Evolutionary conservation across 345 rosid genomes (phyloP).

Genomic region (Eucalyptus viminalis): DNA sequence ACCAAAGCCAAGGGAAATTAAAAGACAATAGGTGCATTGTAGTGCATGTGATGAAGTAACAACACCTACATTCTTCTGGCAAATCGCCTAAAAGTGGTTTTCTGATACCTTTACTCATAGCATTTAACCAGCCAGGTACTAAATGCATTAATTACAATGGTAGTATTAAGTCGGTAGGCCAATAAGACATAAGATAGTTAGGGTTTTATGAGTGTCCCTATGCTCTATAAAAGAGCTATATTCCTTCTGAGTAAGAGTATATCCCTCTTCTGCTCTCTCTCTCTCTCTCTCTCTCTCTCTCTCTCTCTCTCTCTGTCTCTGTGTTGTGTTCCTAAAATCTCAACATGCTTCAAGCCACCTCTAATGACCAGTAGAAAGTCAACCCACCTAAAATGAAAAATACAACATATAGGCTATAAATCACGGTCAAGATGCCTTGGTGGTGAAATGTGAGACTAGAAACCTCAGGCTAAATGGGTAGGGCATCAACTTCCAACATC

Average conservation of each 20-base stretch:
- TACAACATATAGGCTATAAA: neutral
- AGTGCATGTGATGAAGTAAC: neutral
- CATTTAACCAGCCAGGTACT: neutral
- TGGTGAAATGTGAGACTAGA: neutral
- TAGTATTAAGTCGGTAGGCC: neutral
- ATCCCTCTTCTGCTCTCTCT: neutral
- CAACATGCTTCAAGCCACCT: neutral
- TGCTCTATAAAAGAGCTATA: neutral
- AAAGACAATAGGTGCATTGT: neutral
- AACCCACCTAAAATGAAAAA: neutral
- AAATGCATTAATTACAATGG: neutral
- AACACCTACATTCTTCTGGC: neutral
- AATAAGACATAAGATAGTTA: neutral
- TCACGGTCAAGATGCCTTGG: neutral
- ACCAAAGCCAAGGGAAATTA: neutral
- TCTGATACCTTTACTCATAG: neutral
- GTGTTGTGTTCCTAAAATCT: neutral
- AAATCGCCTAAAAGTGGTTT: neutral
- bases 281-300: neutral
- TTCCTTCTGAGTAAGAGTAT: neutral
- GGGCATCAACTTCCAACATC: neutral
- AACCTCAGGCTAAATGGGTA: neutral
- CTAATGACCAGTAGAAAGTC: neutral
- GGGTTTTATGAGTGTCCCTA: neutral
- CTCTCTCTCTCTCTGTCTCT: neutral